Evolutionary conservation across 2,329 filamentous ascomycete genomes (phyloP).

Genomic region (Hymenotorrendiella dingleyae): DNA sequence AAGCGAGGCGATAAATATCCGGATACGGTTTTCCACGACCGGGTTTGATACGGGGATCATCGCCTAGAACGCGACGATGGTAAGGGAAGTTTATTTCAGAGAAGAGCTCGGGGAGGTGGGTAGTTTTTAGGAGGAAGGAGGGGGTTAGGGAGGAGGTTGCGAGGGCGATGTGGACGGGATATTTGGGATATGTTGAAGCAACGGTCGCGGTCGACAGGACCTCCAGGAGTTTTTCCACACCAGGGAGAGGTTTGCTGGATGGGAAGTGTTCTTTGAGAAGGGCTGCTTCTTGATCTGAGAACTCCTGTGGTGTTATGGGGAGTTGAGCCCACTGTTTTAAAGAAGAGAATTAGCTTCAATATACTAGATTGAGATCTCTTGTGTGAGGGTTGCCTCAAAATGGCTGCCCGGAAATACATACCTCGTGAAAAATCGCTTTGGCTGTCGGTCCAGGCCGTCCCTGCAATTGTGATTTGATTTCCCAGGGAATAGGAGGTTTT

Average conservation of each 20-base stretch:
- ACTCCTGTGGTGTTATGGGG: conserved; percentile 67
- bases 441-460: conserved; percentile 34
- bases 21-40: conserved; percentile 92
- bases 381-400: no score
- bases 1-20: conserved; percentile 86
- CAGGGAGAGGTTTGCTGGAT: conserved; percentile 68
- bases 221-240: conserved; percentile 63
- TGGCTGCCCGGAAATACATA: neutral
- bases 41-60: conserved; percentile 69
- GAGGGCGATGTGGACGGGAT: conserved; percentile 66
- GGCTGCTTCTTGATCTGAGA: conserved; percentile 49
- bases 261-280: conserved; percentile 72
- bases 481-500: conserved; percentile 77
- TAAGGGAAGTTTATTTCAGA: conserved; percentile 61
- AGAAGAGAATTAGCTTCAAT: neutral
- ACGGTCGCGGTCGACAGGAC: conserved; percentile 39
- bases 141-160: conserved; percentile 61
- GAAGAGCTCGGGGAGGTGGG: conserved; percentile 53
- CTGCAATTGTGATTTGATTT: conserved; percentile 77
- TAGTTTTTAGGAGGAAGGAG: conserved; percentile 33
- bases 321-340: conserved; percentile 72
- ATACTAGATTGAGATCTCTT: no score
- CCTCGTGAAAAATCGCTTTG: conserved; percentile 56
- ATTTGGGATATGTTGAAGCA: neutral
- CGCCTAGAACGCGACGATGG: conserved; percentile 73